Evolutionary conservation across 805 yeast genomes (phyloP).

Genomic region (Nakazawaea wyomingensis): DNA sequence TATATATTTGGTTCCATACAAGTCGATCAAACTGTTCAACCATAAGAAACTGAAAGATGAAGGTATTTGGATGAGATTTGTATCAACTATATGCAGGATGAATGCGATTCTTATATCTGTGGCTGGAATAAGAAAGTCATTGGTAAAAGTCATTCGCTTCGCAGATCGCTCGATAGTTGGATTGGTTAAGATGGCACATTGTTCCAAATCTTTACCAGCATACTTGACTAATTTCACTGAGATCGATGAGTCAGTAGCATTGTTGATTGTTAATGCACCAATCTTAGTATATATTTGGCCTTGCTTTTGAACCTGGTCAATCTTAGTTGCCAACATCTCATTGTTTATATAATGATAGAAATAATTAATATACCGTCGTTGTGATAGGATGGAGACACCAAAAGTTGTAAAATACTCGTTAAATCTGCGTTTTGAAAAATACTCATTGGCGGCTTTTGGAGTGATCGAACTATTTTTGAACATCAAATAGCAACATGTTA

Average conservation of each 20-base stretch:
- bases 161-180: neutral
- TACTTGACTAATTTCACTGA: neutral
- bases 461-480: slow-evolving; percentile 29
- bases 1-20: neutral
- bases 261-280: neutral
- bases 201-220: neutral
- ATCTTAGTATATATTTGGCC: neutral
- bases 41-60: slow-evolving; percentile 4
- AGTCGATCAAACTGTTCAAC: slow-evolving; percentile 7
- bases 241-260: neutral
- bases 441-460: slow-evolving; percentile 40
- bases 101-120: slow-evolving; percentile 7
- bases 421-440: slow-evolving; percentile 49
- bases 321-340: neutral
- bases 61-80: neutral
- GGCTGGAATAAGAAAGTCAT: neutral
- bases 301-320: neutral
- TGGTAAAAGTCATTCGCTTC: neutral
- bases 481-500: slow-evolving; percentile 69
- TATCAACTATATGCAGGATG: neutral
- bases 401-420: slow-evolving; percentile 26
- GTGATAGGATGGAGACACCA: slow-evolving; percentile 73
- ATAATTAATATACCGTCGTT: slow-evolving; percentile 61
- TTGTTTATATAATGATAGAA: slow-evolving; percentile 22
- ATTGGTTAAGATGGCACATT: neutral